These are phyloP conservation scores for Talaromyces ruber DNA, from an alignment of 495 filamentous ascomycete genomes.

Conservation along the genomic window DNA sequence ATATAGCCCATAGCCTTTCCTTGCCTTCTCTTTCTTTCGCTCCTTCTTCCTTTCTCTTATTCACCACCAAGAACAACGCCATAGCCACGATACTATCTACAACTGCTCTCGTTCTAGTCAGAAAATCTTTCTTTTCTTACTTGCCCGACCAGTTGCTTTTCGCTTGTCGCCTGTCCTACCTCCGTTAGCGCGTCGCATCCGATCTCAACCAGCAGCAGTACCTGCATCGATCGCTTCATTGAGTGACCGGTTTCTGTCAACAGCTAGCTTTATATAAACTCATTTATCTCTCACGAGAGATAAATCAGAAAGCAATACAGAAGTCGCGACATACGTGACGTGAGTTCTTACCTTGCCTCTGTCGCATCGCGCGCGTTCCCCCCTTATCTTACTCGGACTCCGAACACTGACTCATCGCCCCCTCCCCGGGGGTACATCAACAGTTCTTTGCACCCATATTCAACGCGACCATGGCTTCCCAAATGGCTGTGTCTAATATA, in stretches of 20 bases:
- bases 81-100: neutral
- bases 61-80: slow-evolving; percentile 4
- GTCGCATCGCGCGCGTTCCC: slow-evolving; percentile 1
- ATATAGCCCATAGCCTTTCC: neutral
- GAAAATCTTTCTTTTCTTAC: neutral
- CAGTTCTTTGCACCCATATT: slow-evolving; percentile 4
- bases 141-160: neutral
- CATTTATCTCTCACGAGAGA: neutral
- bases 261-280: neutral
- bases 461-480: slow-evolving; percentile 35
- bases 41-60: slow-evolving; percentile 8
- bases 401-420: slow-evolving; percentile 4
- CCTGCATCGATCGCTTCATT: neutral
- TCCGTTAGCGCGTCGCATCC: slow-evolving; percentile 21
- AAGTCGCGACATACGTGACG: slow-evolving; percentile 8
- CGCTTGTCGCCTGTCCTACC: slow-evolving; percentile 11
- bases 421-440: neutral
- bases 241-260: neutral
- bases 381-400: slow-evolving; percentile 4
- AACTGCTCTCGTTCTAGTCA: slow-evolving; percentile 4
- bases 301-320: neutral
- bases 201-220: slow-evolving; percentile 4
- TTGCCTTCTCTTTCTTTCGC: slow-evolving; percentile 6
- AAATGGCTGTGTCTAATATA: slow-evolving; percentile 45
- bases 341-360: slow-evolving; percentile 4